phyloP scores from a whole-genome alignment of 2,329 filamentous ascomycete species.

The Cladosporium sp. region DNA sequence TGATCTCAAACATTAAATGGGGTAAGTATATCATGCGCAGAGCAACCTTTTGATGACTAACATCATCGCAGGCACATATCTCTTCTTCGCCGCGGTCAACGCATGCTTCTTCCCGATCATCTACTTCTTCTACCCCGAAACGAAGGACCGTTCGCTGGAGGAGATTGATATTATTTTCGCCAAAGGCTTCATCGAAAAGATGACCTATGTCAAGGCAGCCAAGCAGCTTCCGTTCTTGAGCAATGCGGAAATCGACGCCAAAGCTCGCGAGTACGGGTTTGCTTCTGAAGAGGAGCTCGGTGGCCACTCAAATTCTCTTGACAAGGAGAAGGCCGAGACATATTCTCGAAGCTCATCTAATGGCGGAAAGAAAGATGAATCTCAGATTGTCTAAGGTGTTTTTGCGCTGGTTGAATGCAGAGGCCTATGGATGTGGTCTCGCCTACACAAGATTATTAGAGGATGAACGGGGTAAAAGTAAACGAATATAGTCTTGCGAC shows the following conservation, averaged over 20 bases:
- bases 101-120: constrained; percentile 19
- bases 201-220: constrained; percentile 40
- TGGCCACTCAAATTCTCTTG: background rate
- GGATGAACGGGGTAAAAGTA: background rate
- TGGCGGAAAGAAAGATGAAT: background rate
- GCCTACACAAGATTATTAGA: background rate
- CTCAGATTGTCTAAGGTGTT: background rate
- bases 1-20: constrained; percentile 38
- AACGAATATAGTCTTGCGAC: background rate
- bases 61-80: constrained; percentile 17
- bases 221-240: constrained; percentile 39
- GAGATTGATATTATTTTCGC: constrained; percentile 25
- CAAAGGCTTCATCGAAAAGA: constrained; percentile 29
- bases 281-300: background rate
- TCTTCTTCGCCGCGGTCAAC: constrained; percentile 14
- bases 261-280: constrained; percentile 36
- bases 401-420: background rate
- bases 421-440: background rate
- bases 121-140: constrained; percentile 23
- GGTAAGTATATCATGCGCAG: constrained; percentile 30
- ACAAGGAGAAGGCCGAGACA: constrained; percentile 5
- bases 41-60: background rate
- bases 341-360: constrained; percentile 7
- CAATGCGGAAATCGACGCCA: constrained; percentile 37
- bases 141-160: constrained; percentile 20